phyloP scores from a whole-genome alignment of 441 rosid species.

The Corymbia calophylla region DNA sequence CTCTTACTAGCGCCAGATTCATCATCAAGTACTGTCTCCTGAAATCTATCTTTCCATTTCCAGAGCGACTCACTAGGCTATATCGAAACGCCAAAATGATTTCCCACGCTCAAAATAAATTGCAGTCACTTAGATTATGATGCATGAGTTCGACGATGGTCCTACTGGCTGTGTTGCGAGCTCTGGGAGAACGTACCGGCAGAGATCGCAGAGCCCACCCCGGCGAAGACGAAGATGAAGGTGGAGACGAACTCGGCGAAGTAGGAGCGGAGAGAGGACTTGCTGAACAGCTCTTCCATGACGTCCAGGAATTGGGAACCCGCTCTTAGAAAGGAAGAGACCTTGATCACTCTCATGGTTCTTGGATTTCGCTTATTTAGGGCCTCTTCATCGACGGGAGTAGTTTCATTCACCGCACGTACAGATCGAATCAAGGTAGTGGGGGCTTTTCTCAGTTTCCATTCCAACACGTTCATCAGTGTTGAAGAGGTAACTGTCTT shows the following conservation, averaged over 20 bases:
- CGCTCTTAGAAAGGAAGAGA: constrained; percentile 2
- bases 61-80: not conserved
- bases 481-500: not conserved
- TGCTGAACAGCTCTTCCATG: constrained; percentile 6
- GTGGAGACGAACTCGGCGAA: constrained; percentile 6
- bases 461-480: not conserved
- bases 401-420: not conserved
- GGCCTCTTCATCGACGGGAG: not conserved
- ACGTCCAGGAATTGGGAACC: constrained; percentile 1
- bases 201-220: not conserved
- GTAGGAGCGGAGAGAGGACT: not conserved
- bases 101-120: not conserved
- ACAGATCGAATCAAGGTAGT: not conserved
- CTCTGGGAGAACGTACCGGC: not conserved
- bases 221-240: constrained; percentile 10
- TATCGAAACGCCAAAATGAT: not conserved
- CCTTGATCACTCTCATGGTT: not conserved
- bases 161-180: not conserved
- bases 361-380: not conserved
- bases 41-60: not conserved
- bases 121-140: not conserved
- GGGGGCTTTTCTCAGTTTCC: not conserved
- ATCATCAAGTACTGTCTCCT: not conserved
- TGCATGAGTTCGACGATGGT: not conserved
- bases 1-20: not conserved